Evolutionary conservation across 169 alveolate genomes (phyloP), one percentile per base, ranked within the genome.

Genomic region (Plasmodium cynomolgi): DNA sequence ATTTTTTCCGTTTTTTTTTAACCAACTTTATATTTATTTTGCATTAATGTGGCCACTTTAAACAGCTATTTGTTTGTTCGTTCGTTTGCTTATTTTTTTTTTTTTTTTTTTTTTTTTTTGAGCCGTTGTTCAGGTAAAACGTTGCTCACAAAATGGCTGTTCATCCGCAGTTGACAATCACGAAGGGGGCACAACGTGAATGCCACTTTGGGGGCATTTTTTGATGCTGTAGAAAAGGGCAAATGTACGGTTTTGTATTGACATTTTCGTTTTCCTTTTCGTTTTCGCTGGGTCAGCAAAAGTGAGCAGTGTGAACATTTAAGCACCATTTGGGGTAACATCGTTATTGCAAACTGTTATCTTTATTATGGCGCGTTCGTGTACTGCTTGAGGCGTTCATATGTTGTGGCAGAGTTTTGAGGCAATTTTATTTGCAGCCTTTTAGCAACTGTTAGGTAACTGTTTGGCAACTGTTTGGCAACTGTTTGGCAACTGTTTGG

Each of bases 1-100:
- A 79, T 31, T 39, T 79, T 79, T 79, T 79, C 37, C 54, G 41
- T 39, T 34, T 39, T 79, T 37, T 79, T 79, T 79, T 79, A 37
- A 20, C 84, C 34, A 23, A 79, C 31, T 79, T 39, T 11, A 44
- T 6, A 26, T 68, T 68, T 29, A 68, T 26, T 7, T 23, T 68
- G 37, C 41, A 68, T 29, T 68, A 20, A 26, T 68, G n/a, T 68
- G 37, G 11, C 0, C n/a, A 68, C 7, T 23, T 26, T 9, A 23
- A 29, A 29, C 1, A 68, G 77, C 77, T 68, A 68, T 68, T 68
- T 50, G 23, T 50, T 50, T 50, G 62, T 15, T 50, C 58, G 6
- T 47, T 47, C 13, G 58, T 13, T 47, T 47, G 20, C 20, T 47
- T 0, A 9, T 44, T 47, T 47, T 11, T 26, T 74, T 33, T 29